Percentiles rank a stretch among this genome's conserved stretches.
Conservation (phyloP, 306 rosid species). For the Pterocarpus santalinus region DNA sequence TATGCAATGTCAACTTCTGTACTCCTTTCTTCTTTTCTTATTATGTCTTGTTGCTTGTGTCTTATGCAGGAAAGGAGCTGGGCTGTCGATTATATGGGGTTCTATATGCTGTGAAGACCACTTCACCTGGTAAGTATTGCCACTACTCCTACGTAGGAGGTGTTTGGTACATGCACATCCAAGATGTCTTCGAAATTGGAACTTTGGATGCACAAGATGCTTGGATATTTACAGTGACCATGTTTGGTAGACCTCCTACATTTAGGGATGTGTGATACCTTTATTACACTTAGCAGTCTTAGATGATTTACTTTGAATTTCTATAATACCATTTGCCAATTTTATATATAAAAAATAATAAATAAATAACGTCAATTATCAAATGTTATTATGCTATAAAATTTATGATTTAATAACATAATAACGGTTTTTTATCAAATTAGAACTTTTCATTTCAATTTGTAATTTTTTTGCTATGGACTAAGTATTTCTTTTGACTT, state of each 20-base stretch:
- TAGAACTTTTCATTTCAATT: slow-evolving; percentile 1
- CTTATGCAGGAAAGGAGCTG: slow-evolving; percentile 75
- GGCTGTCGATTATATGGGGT: slow-evolving; percentile 74
- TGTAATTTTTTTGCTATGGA: background rate
- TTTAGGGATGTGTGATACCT: slow-evolving; percentile 19
- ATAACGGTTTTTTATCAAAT: slow-evolving; percentile 11
- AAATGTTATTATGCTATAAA: background rate
- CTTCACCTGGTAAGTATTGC: slow-evolving; percentile 64
- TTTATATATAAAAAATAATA: background rate
- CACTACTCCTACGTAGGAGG: slow-evolving; percentile 1
- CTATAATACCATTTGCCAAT: background rate
- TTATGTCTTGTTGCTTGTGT: slow-evolving; percentile 25
- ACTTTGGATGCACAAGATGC: slow-evolving; percentile 4
- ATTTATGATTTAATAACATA: background rate
- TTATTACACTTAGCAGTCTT: background rate
- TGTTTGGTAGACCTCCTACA: slow-evolving; percentile 1
- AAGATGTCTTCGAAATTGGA: slow-evolving; percentile 15
- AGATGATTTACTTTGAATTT: background rate
- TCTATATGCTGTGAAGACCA: slow-evolving; percentile 95
- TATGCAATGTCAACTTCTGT: slow-evolving; percentile 16
- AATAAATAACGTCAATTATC: background rate
- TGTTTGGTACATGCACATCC: slow-evolving; percentile 20
- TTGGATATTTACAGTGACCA: background rate
- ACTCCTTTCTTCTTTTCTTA: slow-evolving; percentile 15
- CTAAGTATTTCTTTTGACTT: background rate